Percentiles rank a stretch among this genome's conserved stretches.
Conservation (phyloP, 2,329 filamentous ascomycete species). For the Xylariales sp. region DNA sequence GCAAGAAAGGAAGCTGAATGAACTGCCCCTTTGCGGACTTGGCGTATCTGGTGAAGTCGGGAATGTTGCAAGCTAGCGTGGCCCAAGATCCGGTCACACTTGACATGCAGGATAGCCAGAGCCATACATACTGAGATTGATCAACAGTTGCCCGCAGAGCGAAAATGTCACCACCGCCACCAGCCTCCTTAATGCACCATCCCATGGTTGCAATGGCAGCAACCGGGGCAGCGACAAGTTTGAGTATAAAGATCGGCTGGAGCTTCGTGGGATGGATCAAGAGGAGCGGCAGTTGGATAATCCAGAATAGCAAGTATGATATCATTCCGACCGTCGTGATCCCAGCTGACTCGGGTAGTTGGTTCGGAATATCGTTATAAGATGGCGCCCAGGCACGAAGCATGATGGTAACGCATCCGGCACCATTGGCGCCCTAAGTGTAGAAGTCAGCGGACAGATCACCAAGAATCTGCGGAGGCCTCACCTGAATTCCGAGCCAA, state of each 20-base stretch:
- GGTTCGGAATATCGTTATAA: slow-evolving; percentile 48
- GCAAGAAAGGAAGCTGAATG: slow-evolving; percentile 39
- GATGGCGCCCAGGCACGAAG: slow-evolving; percentile 48
- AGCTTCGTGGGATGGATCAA: slow-evolving; percentile 27
- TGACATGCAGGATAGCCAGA: slow-evolving; percentile 41
- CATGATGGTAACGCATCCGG: slow-evolving; percentile 41
- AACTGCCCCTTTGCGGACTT: slow-evolving; percentile 31
- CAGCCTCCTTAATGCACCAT: slow-evolving; percentile 56
- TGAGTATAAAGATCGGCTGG: slow-evolving; percentile 44
- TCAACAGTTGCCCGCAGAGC: slow-evolving; percentile 23
- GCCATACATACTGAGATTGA: slow-evolving; percentile 48
- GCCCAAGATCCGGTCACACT: slow-evolving; percentile 39
- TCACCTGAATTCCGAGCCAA: slow-evolving; percentile 54
- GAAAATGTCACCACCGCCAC: slow-evolving; percentile 41
- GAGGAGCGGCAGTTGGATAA: slow-evolving; percentile 28
- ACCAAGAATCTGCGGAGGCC: no score
- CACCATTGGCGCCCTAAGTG: slow-evolving; percentile 53
- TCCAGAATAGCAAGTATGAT: slow-evolving; percentile 47
- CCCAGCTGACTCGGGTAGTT: slow-evolving; percentile 43
- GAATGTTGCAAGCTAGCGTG: slow-evolving; percentile 42
- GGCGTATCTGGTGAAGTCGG: slow-evolving; percentile 49
- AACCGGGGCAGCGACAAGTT: slow-evolving; percentile 47
- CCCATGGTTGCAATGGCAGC: slow-evolving; percentile 58
- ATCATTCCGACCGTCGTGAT: slow-evolving; percentile 52
- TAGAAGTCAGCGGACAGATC: not conserved